These are phyloP conservation scores for Cucurbita argyrosperma DNA, from an alignment of 306 rosid species.

Conservation along the genomic window DNA sequence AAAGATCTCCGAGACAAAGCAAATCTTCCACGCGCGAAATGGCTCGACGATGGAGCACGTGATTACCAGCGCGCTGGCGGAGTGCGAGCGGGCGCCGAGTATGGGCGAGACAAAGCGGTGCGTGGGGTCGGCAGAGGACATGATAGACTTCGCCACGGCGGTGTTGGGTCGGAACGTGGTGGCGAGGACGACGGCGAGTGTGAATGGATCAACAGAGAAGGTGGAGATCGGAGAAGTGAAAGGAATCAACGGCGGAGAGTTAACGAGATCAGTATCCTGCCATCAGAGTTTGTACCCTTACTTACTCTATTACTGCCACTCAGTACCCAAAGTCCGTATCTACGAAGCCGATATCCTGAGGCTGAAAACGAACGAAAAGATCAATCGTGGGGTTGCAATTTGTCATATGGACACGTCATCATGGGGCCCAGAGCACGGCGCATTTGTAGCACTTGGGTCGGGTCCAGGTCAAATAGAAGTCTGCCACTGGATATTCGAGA, in stretches of 20 bases:
- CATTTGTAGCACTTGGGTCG: slow-evolving; percentile 48
- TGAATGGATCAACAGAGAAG: slow-evolving; percentile 30
- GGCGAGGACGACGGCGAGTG: slow-evolving; percentile 29
- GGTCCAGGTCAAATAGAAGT: slow-evolving; percentile 42
- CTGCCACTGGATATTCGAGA: slow-evolving; percentile 58
- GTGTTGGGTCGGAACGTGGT: slow-evolving; percentile 33
- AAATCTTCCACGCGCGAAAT: slow-evolving; percentile 31
- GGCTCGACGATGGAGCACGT: slow-evolving; percentile 35
- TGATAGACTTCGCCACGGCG: slow-evolving; percentile 51
- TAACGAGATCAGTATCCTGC: slow-evolving; percentile 64
- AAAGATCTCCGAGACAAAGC: slow-evolving; percentile 10
- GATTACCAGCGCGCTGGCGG: slow-evolving; percentile 19
- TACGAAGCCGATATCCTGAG: slow-evolving; percentile 57
- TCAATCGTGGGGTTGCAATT: slow-evolving; percentile 55
- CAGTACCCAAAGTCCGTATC: slow-evolving; percentile 58
- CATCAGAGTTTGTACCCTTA: slow-evolving; percentile 85
- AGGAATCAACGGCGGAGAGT: slow-evolving; percentile 44
- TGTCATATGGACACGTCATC: slow-evolving; percentile 76
- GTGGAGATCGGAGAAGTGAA: slow-evolving; percentile 51
- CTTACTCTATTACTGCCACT: slow-evolving; percentile 74
- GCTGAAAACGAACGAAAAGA: slow-evolving; percentile 11
- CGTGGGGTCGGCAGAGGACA: slow-evolving; percentile 55
- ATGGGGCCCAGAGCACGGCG: slow-evolving; percentile 59
- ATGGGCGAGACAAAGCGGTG: slow-evolving; percentile 60
- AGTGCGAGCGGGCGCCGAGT: slow-evolving; percentile 62